Base-by-base conservation (phyloP, 2,329 filamentous ascomycete species). In the Helminthosporium solani region DNA sequence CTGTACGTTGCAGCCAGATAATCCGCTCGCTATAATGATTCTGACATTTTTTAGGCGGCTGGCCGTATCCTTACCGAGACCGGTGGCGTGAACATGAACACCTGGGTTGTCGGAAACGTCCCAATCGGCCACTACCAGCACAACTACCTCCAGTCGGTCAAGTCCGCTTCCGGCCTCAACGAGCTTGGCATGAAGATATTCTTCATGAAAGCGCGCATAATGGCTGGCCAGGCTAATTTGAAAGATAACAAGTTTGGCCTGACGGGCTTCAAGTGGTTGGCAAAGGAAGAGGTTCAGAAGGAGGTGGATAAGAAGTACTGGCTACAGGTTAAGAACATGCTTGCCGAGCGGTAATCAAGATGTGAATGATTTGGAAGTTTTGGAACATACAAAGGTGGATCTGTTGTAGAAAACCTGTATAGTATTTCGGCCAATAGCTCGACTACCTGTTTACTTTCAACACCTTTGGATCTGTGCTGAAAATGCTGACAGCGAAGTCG, bases 61-160 rank as follows among this genome's bases (percentile, higher is more conserved):
- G 82, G 90, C 66, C 82, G 90, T 49, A 84, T 90, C 44, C 78
- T 97, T 19, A 78, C 85, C 42, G 79, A 88, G 61, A 78, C 89
- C 3, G 90, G 86, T 8, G 94, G 94, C 47, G 75, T 88, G 50
- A 95, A 99, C 78, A 97, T 99, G 91, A 97, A 97, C 77, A 96
- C 90, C 44, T 99, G 94, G 91, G 83, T 97, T 58, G 88, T 99
- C 41, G 92, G 90, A 50, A 90, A 90, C 61, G 87, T 87, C 47
- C 94, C 94, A 9, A 81, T 96, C 47, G 92, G 91, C 20, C 87
- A 96, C 73, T 74, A 87, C 63, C 78, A 88, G 56, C 75, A 75
- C 50, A 74, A 82, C 52, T 78, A 77, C 78, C 78, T 58, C 70
- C 64, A 55, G 25, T 40, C 55, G 3, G 42, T 45, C 7, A 47